Percentiles rank a stretch among this genome's conserved stretches.
Conservation (phyloP, 148 eudicot genomes). For the Cornus suecica region DNA sequence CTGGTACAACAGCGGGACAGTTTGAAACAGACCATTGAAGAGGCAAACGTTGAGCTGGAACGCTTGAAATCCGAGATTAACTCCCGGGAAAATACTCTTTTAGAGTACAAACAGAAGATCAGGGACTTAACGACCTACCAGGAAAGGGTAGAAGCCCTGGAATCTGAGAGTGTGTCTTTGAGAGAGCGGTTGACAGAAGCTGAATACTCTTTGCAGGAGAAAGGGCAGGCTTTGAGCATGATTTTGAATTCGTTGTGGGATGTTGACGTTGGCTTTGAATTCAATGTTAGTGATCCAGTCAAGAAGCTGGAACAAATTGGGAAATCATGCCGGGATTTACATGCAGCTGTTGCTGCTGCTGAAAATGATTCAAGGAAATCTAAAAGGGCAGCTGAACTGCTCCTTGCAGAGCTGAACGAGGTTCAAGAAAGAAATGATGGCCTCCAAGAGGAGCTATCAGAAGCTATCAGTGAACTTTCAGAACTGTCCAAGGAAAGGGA, state of each 20-base stretch:
- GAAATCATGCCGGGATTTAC: constrained; percentile 52
- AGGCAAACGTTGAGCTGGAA: constrained; percentile 51
- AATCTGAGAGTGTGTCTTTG: constrained; percentile 53
- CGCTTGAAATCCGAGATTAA: constrained; percentile 56
- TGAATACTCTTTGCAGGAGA: constrained; percentile 51
- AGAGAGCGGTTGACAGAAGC: constrained; percentile 54
- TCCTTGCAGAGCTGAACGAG: constrained; percentile 92
- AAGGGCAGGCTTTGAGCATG: constrained; percentile 48
- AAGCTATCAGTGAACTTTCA: constrained; percentile 42
- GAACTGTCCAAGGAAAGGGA: constrained; percentile 64
- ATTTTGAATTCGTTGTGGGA: constrained; percentile 47
- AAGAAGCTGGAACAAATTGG: constrained; percentile 60
- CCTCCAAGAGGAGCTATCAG: constrained; percentile 79
- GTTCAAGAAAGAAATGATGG: constrained; percentile 94
- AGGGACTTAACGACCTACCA: constrained; percentile 41
- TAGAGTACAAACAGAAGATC: constrained; percentile 52
- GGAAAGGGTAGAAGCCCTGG: constrained; percentile 43
- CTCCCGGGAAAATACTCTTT: constrained; percentile 41
- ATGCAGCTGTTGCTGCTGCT: constrained; percentile 37
- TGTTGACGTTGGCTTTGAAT: constrained; percentile 36
- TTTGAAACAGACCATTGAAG: constrained; percentile 73
- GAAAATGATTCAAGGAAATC: constrained; percentile 75
- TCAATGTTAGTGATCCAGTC: constrained; percentile 49
- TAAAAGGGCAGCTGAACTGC: constrained; percentile 84
- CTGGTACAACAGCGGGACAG: constrained; percentile 88